These are phyloP conservation scores for Acanthamoeba healyi DNA, from an alignment of 208 protist genomes.

Conservation along the genomic window DNA sequence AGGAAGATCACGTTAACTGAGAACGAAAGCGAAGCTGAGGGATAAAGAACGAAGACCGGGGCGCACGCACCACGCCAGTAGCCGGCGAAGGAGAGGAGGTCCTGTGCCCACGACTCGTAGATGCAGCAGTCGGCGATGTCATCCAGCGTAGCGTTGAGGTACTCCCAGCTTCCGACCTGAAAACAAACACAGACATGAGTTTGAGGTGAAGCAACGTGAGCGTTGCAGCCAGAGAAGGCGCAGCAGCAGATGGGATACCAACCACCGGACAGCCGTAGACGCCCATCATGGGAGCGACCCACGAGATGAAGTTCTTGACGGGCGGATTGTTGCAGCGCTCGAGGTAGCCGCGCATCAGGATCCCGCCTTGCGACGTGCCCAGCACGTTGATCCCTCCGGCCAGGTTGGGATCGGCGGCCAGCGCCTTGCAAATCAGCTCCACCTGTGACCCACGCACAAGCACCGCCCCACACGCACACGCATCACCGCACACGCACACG, in stretches of 20 bases:
- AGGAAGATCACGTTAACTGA: no score
- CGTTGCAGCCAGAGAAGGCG: not conserved
- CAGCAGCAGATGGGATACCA: not conserved
- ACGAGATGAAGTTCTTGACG: conserved; percentile 76
- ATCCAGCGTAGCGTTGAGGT: conserved; percentile 58
- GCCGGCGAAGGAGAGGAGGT: conserved; percentile 51
- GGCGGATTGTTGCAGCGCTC: conserved; percentile 75
- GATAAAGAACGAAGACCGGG: not conserved
- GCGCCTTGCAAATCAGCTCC: conserved; percentile 21
- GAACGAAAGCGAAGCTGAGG: not conserved
- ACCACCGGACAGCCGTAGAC: conserved; percentile 70
- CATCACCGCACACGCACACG: no score
- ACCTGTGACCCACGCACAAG: no score
- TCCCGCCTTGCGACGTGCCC: conserved; percentile 68
- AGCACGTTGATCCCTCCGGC: conserved; percentile 67
- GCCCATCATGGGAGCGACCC: conserved; percentile 74
- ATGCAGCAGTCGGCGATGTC: conserved; percentile 58
- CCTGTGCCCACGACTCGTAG: conserved; percentile 67
- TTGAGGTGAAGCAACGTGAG: no score
- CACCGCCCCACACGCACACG: no score
- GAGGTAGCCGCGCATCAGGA: conserved; percentile 70
- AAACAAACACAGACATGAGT: not conserved
- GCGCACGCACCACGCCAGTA: conserved; percentile 68
- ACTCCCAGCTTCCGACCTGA: conserved; percentile 1
- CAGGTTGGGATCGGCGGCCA: conserved; percentile 32